These are phyloP conservation scores for Stellera chamaejasme DNA, from an alignment of 345 rosid genomes.

Conservation along the genomic window DNA sequence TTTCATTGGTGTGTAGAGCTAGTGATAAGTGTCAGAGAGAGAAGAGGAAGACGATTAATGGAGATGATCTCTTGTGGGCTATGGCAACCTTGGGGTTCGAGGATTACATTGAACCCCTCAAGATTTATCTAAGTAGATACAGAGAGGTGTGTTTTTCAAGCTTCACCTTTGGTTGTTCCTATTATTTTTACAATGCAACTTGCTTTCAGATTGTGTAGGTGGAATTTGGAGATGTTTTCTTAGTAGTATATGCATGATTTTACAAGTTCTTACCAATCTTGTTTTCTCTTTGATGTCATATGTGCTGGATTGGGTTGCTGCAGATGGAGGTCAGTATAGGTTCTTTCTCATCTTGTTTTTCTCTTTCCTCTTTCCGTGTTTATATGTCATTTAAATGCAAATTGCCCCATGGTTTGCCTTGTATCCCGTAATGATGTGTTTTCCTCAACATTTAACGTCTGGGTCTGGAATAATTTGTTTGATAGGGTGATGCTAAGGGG, in stretches of 20 bases:
- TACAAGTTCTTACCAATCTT: neutral
- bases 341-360: constrained; percentile 3
- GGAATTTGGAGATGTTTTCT: no score
- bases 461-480: constrained; percentile 3
- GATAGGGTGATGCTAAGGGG: constrained; percentile 73
- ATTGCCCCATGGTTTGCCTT: neutral
- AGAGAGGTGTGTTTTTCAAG: constrained; percentile 6
- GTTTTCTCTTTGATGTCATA: constrained; percentile 5
- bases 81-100: constrained; percentile 17
- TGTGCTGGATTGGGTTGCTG: constrained; percentile 14
- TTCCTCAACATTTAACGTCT: no score
- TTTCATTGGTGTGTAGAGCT: constrained; percentile 2
- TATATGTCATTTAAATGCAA: no score
- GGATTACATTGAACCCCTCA: constrained; percentile 11
- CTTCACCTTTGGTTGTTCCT: neutral
- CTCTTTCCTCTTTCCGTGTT: neutral
- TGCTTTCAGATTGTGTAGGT: no score
- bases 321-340: constrained; percentile 67
- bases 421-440: no score
- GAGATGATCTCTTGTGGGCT: constrained; percentile 18
- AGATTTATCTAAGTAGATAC: constrained; percentile 9
- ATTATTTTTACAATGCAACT: no score
- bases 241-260: neutral
- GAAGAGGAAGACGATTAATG: constrained; percentile 18
- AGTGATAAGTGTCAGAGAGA: constrained; percentile 18